Evolutionary conservation across 2,329 filamentous ascomycete species (phyloP).

Genomic region (Passalora sequoiae): DNA sequence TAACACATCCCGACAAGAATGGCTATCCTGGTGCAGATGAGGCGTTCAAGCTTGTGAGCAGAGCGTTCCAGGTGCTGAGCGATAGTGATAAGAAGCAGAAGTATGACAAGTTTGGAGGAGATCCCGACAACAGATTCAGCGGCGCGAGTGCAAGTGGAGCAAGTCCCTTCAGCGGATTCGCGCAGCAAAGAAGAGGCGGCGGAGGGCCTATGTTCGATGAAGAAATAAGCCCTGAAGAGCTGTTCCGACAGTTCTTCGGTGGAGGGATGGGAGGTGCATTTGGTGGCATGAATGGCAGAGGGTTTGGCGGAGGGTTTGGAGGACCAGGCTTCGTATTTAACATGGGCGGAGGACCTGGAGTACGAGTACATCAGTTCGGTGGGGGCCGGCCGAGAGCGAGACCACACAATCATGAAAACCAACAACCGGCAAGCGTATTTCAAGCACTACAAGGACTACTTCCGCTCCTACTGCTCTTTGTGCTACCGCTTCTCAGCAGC

Average conservation of each 20-base stretch:
- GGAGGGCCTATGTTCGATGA: constrained; percentile 68
- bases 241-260: constrained; percentile 96
- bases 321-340: constrained; percentile 91
- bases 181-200: constrained; percentile 41
- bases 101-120: constrained; percentile 83
- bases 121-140: constrained; percentile 83
- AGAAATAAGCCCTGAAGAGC: constrained; percentile 91
- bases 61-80: constrained; percentile 87
- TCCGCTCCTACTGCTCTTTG: constrained; percentile 77
- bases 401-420: constrained; percentile 57
- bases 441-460: constrained; percentile 50
- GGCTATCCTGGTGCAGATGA: constrained; percentile 92
- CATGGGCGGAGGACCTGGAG: constrained; percentile 73
- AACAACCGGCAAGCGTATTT: constrained; percentile 48
- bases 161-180: constrained; percentile 62
- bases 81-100: constrained; percentile 89
- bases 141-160: constrained; percentile 48
- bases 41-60: constrained; percentile 94
- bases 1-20: constrained; percentile 99
- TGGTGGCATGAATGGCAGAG: constrained; percentile 21
- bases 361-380: constrained; percentile 93
- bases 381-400: constrained; percentile 70
- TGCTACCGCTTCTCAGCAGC: constrained; percentile 75
- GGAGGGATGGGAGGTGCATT: constrained; percentile 57
- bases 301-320: constrained; percentile 42